Conservation (phyloP, 2,329 filamentous ascomycete genomes). For the Zasmidium angulare region DNA sequence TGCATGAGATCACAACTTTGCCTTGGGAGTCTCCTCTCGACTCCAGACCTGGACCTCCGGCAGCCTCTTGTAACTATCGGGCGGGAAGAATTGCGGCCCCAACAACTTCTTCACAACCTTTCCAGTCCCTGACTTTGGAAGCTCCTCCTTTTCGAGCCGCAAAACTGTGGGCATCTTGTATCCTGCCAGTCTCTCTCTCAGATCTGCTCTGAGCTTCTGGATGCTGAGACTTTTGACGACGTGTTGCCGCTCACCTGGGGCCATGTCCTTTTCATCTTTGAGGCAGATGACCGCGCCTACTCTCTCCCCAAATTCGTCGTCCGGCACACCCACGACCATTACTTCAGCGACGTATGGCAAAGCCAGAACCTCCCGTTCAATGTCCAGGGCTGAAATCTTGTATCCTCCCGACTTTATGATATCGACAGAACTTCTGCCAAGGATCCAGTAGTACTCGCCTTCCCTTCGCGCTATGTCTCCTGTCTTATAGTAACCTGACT, state of each 20-base stretch:
- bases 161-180: constrained; percentile 53
- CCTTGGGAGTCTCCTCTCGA: constrained; percentile 9
- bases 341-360: constrained; percentile 52
- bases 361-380: constrained; percentile 54
- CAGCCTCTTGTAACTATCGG: constrained; percentile 17
- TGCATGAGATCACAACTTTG: constrained; percentile 17
- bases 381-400: constrained; percentile 56
- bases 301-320: constrained; percentile 56
- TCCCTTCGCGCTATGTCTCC: constrained; percentile 40
- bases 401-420: constrained; percentile 59
- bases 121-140: constrained; percentile 50
- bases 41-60: constrained; percentile 32
- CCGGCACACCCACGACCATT: constrained; percentile 54
- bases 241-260: constrained; percentile 19
- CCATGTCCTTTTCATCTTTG: constrained; percentile 34
- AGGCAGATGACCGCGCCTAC: constrained; percentile 54
- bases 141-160: constrained; percentile 44
- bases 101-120: constrained; percentile 52
- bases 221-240: constrained; percentile 36
- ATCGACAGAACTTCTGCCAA: constrained; percentile 54
- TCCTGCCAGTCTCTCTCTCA: constrained; percentile 45
- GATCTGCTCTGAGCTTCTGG: constrained; percentile 44
- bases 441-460: constrained; percentile 52
- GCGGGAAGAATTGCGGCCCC: constrained; percentile 33
- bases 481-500: constrained; percentile 34